Conservation (phyloP, 140 eudicot genomes). For the Cichorium intybus region DNA sequence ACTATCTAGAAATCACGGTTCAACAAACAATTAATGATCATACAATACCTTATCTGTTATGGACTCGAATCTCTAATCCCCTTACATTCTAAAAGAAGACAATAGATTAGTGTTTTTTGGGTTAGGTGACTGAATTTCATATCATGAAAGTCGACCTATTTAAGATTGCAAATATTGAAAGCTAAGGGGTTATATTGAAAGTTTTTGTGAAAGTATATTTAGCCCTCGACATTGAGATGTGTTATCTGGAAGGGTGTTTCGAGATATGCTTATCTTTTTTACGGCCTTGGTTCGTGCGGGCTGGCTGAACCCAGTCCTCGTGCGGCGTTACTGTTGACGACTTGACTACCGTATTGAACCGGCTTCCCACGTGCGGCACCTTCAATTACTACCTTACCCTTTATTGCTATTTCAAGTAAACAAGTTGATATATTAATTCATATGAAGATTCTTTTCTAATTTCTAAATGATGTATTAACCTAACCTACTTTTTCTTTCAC, state of each 20-base stretch:
- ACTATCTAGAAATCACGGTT: neutral
- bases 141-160: neutral
- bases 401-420: neutral
- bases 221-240: constrained; percentile 19
- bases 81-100: neutral
- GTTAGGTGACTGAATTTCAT: constrained; percentile 14
- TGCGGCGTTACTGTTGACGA: constrained; percentile 32
- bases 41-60: neutral
- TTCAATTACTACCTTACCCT: constrained; percentile 17
- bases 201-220: neutral
- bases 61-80: neutral
- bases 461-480: too few species aligned
- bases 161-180: neutral
- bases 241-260: constrained; percentile 37
- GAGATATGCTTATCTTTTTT: constrained; percentile 25
- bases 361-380: constrained; percentile 33
- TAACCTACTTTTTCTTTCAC: too few species aligned
- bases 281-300: constrained; percentile 39
- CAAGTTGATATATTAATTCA: neutral
- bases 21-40: neutral
- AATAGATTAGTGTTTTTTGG: neutral
- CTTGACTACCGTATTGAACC: constrained; percentile 21
- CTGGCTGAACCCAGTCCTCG: constrained; percentile 32
- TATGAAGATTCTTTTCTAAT: neutral
- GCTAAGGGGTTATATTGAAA: constrained; percentile 16